These are phyloP conservation scores for Parietaria judaica DNA, from an alignment of 306 rosid genomes.

Conservation along the genomic window DNA sequence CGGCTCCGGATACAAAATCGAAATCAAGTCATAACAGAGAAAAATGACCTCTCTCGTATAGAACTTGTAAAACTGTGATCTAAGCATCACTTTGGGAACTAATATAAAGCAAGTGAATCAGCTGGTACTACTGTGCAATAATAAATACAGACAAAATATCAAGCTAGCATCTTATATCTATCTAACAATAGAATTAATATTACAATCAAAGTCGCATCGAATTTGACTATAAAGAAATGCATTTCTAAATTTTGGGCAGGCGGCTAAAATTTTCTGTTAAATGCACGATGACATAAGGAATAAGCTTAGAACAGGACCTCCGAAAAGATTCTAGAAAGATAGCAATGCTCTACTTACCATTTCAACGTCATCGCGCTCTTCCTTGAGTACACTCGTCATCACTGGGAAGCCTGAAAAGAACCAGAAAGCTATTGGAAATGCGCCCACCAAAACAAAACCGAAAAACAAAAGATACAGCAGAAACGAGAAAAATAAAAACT, in stretches of 20 bases:
- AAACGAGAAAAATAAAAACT: constrained; percentile 13
- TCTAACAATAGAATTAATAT: too few relatives aligned
- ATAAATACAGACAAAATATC: too few relatives aligned
- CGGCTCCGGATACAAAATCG: too few relatives aligned
- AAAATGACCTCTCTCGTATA: too few relatives aligned
- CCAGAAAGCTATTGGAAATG: constrained; percentile 11
- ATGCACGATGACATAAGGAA: background rate
- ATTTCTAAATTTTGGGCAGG: background rate
- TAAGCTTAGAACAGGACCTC: constrained; percentile 3
- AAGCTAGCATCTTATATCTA: too few relatives aligned
- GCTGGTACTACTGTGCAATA: too few relatives aligned
- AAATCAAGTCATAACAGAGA: too few relatives aligned
- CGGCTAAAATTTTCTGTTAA: background rate
- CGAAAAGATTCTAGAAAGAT: too few relatives aligned
- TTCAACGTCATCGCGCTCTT: constrained; percentile 89
- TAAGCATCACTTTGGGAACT: too few relatives aligned
- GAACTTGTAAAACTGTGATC: too few relatives aligned
- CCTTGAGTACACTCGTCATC: constrained; percentile 59
- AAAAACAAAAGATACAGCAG: background rate
- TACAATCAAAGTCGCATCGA: background rate
- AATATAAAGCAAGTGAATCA: background rate
- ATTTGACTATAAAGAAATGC: too few relatives aligned
- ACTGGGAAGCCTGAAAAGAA: constrained; percentile 69
- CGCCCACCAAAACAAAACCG: background rate
- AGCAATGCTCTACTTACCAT: constrained; percentile 50